Evolutionary conservation across 2,329 filamentous ascomycete species (phyloP).

Genomic region (Ophiosphaerella korrae): DNA sequence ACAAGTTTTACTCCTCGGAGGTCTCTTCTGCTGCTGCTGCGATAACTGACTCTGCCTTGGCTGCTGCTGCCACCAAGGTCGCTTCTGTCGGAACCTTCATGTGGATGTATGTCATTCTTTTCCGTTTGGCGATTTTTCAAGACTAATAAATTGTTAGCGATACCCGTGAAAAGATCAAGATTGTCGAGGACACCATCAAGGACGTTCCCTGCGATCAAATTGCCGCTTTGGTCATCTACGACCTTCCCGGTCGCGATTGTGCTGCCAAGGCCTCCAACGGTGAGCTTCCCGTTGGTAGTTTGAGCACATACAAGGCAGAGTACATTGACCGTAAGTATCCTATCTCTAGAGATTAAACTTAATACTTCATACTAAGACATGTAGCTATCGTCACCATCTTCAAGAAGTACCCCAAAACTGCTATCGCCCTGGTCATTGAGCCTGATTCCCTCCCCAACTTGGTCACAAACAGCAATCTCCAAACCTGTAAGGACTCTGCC

Average conservation of each 20-base stretch:
- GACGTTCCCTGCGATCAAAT: conserved; percentile 55
- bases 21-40: conserved; percentile 64
- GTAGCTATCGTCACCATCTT: conserved; percentile 59
- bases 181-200: conserved; percentile 57
- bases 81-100: conserved; percentile 59
- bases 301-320: conserved; percentile 56
- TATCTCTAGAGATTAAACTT: neutral
- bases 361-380: conserved; percentile 1
- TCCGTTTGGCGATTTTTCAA: neutral
- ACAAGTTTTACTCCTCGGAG: conserved; percentile 60
- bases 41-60: conserved; percentile 56
- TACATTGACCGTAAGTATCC: conserved; percentile 57
- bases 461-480: conserved; percentile 63
- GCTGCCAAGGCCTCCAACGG: conserved; percentile 69
- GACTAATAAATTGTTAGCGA: conserved; percentile 35
- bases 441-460: conserved; percentile 69
- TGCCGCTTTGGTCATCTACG: conserved; percentile 65
- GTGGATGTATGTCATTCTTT: conserved; percentile 55
- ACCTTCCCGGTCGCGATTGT: conserved; percentile 69
- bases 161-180: conserved; percentile 57
- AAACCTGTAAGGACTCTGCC: conserved; percentile 62
- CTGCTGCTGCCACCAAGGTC: conserved; percentile 55
- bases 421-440: conserved; percentile 55
- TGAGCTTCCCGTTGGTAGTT: conserved; percentile 62
- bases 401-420: conserved; percentile 58